Evolutionary conservation across 75 land plant species (phyloP).

Genomic region (Pinus taeda): DNA sequence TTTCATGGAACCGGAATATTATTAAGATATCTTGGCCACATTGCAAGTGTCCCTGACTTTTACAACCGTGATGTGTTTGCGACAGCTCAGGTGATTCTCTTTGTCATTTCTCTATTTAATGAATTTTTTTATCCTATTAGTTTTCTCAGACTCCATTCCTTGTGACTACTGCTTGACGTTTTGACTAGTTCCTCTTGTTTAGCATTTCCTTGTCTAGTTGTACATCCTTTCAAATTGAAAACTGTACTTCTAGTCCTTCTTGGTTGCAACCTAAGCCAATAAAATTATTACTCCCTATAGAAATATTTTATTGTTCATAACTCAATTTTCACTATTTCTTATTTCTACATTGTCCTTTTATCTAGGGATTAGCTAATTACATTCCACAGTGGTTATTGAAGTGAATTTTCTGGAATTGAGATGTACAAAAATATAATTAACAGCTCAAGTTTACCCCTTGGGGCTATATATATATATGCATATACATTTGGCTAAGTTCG

Average conservation of each 20-base stretch:
- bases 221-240: background rate
- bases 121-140: too few relatives aligned
- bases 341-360: background rate
- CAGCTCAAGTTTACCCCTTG: too few relatives aligned
- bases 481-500: too few relatives aligned
- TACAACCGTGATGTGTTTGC: constrained; percentile 25
- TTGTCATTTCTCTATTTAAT: background rate
- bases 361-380: background rate
- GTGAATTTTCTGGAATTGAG: background rate
- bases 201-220: too few relatives aligned
- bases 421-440: background rate
- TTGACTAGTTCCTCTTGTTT: too few relatives aligned
- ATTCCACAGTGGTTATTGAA: background rate
- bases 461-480: background rate
- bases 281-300: background rate
- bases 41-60: constrained; percentile 12
- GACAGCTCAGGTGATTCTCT: constrained; percentile 23
- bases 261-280: background rate
- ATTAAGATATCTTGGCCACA: constrained; percentile 25
- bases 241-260: background rate
- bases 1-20: constrained; percentile 10
- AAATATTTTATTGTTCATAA: background rate
- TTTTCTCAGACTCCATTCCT: too few relatives aligned
- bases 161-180: too few relatives aligned
- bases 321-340: background rate